Conservation (phyloP, 1,284 basidiomycete species). For the Fomitopsis betulina region DNA sequence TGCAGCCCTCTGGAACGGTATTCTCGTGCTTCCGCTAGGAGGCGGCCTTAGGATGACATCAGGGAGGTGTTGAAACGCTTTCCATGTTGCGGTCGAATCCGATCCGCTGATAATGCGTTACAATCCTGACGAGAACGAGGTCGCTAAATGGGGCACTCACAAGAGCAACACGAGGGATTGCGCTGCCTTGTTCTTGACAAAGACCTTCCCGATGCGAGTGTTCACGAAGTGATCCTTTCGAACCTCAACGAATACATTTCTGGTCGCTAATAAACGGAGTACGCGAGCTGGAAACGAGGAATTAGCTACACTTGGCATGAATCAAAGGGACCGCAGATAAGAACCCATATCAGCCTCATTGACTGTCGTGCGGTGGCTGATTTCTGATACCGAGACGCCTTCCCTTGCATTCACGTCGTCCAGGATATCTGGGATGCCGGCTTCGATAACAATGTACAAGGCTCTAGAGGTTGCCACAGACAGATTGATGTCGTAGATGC, state of each 20-base stretch:
- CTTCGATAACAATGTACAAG: conserved; percentile 9
- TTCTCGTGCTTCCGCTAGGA: not conserved
- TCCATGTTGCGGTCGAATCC: not conserved
- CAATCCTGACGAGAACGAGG: too few species aligned
- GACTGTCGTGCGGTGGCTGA: conserved; percentile 2
- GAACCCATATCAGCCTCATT: conserved; percentile 8
- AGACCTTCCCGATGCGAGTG: conserved; percentile 2
- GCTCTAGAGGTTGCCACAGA: conserved; percentile 9
- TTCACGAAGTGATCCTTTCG: conserved; percentile 7
- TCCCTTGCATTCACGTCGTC: conserved; percentile 1
- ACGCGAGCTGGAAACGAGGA: conserved; percentile 4
- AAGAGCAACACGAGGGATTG: not conserved
- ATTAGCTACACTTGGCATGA: not conserved
- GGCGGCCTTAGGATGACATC: conserved; percentile 4
- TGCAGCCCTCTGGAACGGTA: conserved; percentile 7
- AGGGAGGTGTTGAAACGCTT: conserved; percentile 5
- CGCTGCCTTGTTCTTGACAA: conserved; percentile 3
- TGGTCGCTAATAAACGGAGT: conserved; percentile 7
- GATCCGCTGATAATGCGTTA: not conserved
- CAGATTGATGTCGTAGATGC: conserved; percentile 10
- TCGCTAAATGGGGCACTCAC: not conserved
- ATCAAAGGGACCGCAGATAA: not conserved
- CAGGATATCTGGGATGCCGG: conserved; percentile 12
- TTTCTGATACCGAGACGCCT: conserved; percentile 4
- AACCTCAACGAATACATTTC: conserved; percentile 9